Evolutionary conservation across 2,329 filamentous ascomycete genomes (phyloP), one percentile per base, ranked within the genome.

Genomic region (Xylaria sp.): DNA sequence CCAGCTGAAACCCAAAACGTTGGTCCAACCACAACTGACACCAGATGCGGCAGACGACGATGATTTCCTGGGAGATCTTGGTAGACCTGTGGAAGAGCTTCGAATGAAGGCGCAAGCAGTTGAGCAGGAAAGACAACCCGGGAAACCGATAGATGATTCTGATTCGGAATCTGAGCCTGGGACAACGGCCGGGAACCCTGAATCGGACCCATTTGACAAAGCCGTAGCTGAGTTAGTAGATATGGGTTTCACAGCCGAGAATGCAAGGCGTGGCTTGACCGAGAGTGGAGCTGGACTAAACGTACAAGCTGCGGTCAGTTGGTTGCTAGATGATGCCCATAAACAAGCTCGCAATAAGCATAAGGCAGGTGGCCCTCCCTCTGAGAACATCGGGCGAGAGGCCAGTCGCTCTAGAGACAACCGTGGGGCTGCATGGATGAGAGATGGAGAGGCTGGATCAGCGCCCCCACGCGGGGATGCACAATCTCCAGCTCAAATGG

Each of bases 321-420:
- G 90, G 88, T 83, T 99, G 9, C 79, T 99, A 37, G 95, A 96
- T 60, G 92, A 97, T 74, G 95, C 95, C 5, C 95, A 99, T 75
- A 84, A 88, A 40, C 90, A 96, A 74, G 87, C 92, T 23, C 92
- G 89, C 65, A 88, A 91, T 69, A 92, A 92, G 73, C 82, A 86
- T 7, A 81, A 86, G 40, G 83, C 84, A 15, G 78, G 78, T 56
- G 82, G 81, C 33, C 78, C 81, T 8, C 78, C 77, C 19, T 79
- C 81, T 15, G 78, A 77, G 60, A 73, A 58, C 73, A 70, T 74
- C 75, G 66, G 77, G 75, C 68, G 78, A 80, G 67, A 80, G 63
- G 66, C 61, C 21, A 73, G 72, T 49, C 73, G 73, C 25, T 63
- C 76, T 35, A 75, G 80, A 67, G 76, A 75, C 73, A 66, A 76